Conservation (phyloP, 148 eudicot species). For the Vaccinium macrocarpon region DNA sequence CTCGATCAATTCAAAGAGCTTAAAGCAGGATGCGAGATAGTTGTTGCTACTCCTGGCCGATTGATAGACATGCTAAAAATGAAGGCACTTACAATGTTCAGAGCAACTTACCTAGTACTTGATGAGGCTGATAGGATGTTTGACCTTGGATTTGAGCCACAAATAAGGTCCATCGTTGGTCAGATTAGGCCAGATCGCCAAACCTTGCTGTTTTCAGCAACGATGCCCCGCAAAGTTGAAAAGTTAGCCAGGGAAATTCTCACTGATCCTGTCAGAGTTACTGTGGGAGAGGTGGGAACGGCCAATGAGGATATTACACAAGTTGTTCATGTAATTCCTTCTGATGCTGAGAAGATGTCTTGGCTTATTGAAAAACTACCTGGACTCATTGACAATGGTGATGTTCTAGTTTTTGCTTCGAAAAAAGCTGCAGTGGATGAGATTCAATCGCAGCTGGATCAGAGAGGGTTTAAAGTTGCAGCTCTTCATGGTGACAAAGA, state of each 20-base stretch:
- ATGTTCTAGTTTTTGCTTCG: conserved; percentile 93
- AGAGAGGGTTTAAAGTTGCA: conserved; percentile 79
- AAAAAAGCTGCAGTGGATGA: conserved; percentile 94
- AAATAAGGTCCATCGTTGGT: conserved; percentile 93
- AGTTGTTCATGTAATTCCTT: conserved; percentile 73
- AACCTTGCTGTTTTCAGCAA: conserved; percentile 90
- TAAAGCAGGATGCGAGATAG: conserved; percentile 89
- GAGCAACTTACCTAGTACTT: conserved; percentile 93
- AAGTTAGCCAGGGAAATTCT: conserved; percentile 95
- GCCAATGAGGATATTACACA: conserved; percentile 99
- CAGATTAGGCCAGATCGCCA: conserved; percentile 98
- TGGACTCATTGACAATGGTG: conserved; percentile 88
- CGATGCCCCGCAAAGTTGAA: conserved; percentile 95
- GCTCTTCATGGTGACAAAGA: conserved; percentile 99
- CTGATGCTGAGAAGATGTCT: conserved; percentile 85
- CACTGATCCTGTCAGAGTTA: conserved; percentile 83
- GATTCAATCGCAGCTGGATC: conserved; percentile 73
- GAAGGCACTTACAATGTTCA: conserved; percentile 88
- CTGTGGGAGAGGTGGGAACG: conserved; percentile 94
- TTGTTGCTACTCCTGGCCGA: conserved; percentile 96
- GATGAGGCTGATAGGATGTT: conserved; percentile 99
- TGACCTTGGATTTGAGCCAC: conserved; percentile 99
- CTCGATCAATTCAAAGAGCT: conserved; percentile 96
- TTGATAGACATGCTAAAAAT: conserved; percentile 89
- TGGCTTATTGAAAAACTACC: conserved; percentile 90